These are phyloP conservation scores for Mrakia blollopis DNA, from an alignment of 768 basidiomycete genomes.

Conservation along the genomic window DNA sequence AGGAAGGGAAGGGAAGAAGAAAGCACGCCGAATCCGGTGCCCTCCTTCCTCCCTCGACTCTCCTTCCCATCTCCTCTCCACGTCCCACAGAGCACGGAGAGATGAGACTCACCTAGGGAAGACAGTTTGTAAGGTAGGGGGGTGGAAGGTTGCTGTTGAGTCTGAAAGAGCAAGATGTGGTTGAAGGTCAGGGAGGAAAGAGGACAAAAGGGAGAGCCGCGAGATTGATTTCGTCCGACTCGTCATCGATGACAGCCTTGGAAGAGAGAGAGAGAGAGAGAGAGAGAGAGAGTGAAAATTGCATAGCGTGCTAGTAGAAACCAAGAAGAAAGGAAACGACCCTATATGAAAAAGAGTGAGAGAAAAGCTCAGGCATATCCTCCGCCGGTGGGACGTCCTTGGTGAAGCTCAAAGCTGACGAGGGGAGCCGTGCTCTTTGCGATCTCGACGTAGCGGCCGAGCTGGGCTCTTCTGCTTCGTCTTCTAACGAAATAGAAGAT, in stretches of 20 bases:
- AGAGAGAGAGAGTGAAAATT: too few species aligned
- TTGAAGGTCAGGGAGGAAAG: neutral
- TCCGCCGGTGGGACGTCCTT: too few species aligned
- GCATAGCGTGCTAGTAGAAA: too few species aligned
- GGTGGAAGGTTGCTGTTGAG: neutral
- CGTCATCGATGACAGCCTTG: too few species aligned
- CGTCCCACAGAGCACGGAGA: neutral
- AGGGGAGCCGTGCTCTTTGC: neutral
- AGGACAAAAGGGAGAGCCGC: neutral
- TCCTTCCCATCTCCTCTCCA: neutral
- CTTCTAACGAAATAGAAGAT: neutral
- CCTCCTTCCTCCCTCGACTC: neutral
- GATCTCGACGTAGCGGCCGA: neutral
- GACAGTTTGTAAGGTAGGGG: constrained; percentile 1
- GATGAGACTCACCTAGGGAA: neutral
- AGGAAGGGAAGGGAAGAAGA: too few species aligned
- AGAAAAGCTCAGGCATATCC: too few species aligned
- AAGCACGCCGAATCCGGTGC: neutral
- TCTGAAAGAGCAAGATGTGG: neutral
- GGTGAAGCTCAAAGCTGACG: neutral
- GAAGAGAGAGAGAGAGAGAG: too few species aligned
- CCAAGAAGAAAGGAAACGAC: too few species aligned
- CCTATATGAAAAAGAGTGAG: too few species aligned
- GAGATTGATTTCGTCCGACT: too few species aligned
- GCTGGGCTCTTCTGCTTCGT: neutral